Conservation (phyloP, 1,139 yeast genomes). For the Blastobotrys indianensis region DNA sequence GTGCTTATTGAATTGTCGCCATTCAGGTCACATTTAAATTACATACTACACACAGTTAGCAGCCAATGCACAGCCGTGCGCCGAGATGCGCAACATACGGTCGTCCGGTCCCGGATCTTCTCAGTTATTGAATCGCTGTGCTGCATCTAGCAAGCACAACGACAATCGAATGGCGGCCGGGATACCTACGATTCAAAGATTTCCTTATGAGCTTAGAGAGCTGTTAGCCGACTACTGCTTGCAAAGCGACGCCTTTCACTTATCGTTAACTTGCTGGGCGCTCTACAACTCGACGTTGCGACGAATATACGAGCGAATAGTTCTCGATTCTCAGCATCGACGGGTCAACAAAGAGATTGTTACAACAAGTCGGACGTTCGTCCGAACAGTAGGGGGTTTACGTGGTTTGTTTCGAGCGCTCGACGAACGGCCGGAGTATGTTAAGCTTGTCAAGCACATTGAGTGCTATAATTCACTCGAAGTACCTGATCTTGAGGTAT, state of each 20-base stretch:
- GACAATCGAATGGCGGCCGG: not conserved
- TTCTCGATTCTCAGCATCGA: conserved; percentile 23
- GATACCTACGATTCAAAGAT: conserved; percentile 24
- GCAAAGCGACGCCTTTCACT: conserved; percentile 26
- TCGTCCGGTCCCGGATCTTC: too few species aligned
- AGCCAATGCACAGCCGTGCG: too few species aligned
- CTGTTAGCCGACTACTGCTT: conserved; percentile 21
- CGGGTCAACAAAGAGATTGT: conserved; percentile 20
- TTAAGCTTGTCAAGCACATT: conserved; percentile 18
- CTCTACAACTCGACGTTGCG: conserved; percentile 19
- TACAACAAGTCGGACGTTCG: conserved; percentile 14
- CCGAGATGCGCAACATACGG: too few species aligned
- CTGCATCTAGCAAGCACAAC: too few species aligned
- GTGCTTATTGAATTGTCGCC: too few species aligned
- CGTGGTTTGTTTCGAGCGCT: conserved; percentile 22
- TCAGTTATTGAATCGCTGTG: too few species aligned
- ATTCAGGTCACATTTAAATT: too few species aligned
- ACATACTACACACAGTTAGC: too few species aligned
- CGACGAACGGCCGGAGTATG: conserved; percentile 10
- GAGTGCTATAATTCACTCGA: conserved; percentile 23
- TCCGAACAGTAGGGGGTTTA: conserved; percentile 25
- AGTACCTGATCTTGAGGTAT: conserved; percentile 23
- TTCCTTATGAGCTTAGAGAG: conserved; percentile 35
- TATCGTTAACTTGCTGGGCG: conserved; percentile 17
- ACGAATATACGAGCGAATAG: conserved; percentile 23